These are phyloP conservation scores for Poa annua DNA, from an alignment of 176 grass and related monocot species.

Conservation along the genomic window DNA sequence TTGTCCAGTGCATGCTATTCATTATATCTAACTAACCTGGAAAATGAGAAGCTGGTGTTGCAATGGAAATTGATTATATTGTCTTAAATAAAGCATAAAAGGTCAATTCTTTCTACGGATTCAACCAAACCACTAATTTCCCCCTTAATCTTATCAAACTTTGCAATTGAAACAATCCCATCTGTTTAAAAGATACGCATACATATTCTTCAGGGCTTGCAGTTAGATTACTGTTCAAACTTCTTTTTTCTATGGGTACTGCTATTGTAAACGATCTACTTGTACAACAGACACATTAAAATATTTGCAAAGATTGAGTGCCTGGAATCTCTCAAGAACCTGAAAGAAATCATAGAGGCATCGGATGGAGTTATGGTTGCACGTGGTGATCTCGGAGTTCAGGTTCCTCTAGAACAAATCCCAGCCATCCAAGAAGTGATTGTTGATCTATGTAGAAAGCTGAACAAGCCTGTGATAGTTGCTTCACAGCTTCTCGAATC, in stretches of 20 bases:
- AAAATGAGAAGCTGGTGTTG: slow-evolving; percentile 7
- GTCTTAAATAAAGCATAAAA: not conserved
- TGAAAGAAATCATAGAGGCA: slow-evolving; percentile 63
- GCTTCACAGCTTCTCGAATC: slow-evolving; percentile 85
- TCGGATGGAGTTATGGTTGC: slow-evolving; percentile 82
- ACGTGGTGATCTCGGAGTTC: slow-evolving; percentile 80
- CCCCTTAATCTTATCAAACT: not conserved
- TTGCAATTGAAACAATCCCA: not conserved
- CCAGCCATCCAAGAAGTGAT: slow-evolving; percentile 70
- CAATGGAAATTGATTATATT: not conserved
- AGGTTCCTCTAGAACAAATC: slow-evolving; percentile 73
- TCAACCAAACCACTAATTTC: not conserved
- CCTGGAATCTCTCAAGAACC: slow-evolving; percentile 63
- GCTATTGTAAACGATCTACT: not conserved
- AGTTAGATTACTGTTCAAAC: not conserved
- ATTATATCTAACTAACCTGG: slow-evolving; percentile 28
- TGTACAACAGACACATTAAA: slow-evolving; percentile 48
- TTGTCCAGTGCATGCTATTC: not conserved
- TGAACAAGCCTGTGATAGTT: slow-evolving; percentile 76
- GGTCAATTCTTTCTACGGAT: slow-evolving; percentile 11
- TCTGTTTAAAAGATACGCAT: not conserved
- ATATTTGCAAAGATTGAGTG: slow-evolving; percentile 77
- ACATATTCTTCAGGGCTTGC: not conserved
- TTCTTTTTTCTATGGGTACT: not conserved
- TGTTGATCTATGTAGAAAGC: slow-evolving; percentile 57